Evolutionary conservation across 305 asterid genomes (phyloP).

Genomic region (Nicotiana rustica): DNA sequence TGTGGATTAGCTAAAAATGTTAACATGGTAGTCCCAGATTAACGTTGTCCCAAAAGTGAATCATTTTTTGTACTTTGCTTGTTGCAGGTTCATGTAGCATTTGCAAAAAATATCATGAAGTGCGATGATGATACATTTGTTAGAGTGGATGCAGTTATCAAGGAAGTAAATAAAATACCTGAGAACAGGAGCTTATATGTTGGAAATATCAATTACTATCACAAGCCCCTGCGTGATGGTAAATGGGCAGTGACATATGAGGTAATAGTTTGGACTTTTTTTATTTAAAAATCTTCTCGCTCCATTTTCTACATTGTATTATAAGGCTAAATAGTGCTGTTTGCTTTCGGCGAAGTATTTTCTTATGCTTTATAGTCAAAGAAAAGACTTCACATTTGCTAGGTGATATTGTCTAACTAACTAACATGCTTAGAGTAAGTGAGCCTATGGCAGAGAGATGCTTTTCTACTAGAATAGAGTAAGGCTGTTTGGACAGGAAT

Average conservation of each 20-base stretch:
- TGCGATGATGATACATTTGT: slow-evolving; percentile 90
- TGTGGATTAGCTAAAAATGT: background rate
- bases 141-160: slow-evolving; percentile 72
- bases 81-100: slow-evolving; percentile 62
- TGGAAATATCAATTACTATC: slow-evolving; percentile 82
- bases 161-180: slow-evolving; percentile 67
- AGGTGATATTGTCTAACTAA: background rate
- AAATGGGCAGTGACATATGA: slow-evolving; percentile 94
- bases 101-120: slow-evolving; percentile 83
- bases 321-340: background rate
- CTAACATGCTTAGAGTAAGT: background rate
- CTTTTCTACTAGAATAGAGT: slow-evolving; percentile 2
- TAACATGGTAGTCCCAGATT: slow-evolving; percentile 16
- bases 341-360: background rate
- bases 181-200: slow-evolving; percentile 67
- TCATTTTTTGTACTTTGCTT: slow-evolving; percentile 15
- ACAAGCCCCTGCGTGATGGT: slow-evolving; percentile 81
- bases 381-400: background rate
- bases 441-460: background rate
- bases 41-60: background rate
- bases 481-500: background rate
- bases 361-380: slow-evolving; percentile 1
- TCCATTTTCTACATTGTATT: background rate
- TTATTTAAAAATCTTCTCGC: background rate
- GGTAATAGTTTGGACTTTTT: slow-evolving; percentile 49